Base-by-base conservation (phyloP, 345 rosid species). In the Mangifera indica region DNA sequence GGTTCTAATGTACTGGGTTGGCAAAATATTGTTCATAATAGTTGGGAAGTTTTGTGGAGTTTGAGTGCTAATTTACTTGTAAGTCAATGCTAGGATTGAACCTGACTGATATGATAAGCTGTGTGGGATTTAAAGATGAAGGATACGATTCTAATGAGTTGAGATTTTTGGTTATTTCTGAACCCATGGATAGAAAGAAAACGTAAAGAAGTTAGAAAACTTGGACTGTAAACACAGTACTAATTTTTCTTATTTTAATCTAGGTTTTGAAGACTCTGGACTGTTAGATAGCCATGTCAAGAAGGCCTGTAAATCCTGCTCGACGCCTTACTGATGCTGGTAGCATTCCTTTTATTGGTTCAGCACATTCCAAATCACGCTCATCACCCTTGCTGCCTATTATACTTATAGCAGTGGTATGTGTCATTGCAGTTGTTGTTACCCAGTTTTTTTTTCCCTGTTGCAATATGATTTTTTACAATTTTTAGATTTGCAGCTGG, bases 271-370 rank as follows among this genome's bases (percentile, higher is more conserved):
- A 69, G 81, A 65, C 5, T 58, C 46, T 51, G 10, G 29, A 12
- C 8, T 54, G 20, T 42, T 60, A 26, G 11, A 44, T 44, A 74
- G 77, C 60, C 45, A 87, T 89, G 91, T 81, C 94, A 8, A 81
- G 94, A 81, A 85, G 91, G 78, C 86, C 82, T n/a, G 86, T 79
- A 42, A 87, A 82, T 79, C 90, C 84, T 17, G 54, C 85, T 49
- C 83, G 94, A 52, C 94, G 85, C 57, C 63, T 80, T 63, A 78
- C 70, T 59, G 88, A 84, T 60, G 80, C 85, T 34, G 86, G 85
- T 74, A 69, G 87, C 80, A 71, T 84, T 45, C 81, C 88, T 25
- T 84, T 87, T 63, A 73, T 71, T 42, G 84, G 88, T 20, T 83
- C 84, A 0, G 69, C 60, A 58, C 81, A 87, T 58, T 81, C 91